Evolutionary conservation across 2,329 filamentous ascomycete species (phyloP).

Genomic region (Lasiodiplodia sp.): DNA sequence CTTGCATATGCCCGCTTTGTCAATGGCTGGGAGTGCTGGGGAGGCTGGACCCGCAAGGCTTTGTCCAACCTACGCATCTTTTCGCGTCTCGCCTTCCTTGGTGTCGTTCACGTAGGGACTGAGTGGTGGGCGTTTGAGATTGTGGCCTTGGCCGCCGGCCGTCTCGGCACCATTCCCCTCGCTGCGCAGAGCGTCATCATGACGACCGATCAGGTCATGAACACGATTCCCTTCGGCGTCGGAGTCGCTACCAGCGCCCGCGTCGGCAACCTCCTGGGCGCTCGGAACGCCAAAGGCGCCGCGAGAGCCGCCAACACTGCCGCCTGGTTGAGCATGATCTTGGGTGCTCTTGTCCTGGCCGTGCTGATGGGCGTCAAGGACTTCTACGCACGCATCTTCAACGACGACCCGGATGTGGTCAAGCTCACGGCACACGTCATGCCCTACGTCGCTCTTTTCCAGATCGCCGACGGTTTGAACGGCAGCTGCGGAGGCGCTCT

Average conservation of each 20-base stretch:
- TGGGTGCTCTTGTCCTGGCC: conserved; percentile 72
- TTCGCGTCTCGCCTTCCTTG: conserved; percentile 75
- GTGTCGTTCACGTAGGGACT: conserved; percentile 83
- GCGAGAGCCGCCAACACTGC: conserved; percentile 77
- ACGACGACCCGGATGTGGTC: conserved; percentile 76
- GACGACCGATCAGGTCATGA: conserved; percentile 86
- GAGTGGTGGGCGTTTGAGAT: conserved; percentile 98
- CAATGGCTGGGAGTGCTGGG: conserved; percentile 79
- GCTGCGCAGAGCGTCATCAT: conserved; percentile 89
- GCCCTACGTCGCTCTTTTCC: conserved; percentile 87
- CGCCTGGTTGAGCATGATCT: conserved; percentile 73
- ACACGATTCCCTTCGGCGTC: conserved; percentile 85
- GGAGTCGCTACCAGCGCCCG: conserved; percentile 81
- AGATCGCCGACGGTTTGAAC: conserved; percentile 88
- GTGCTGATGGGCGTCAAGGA: conserved; percentile 75
- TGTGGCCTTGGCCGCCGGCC: conserved; percentile 81
- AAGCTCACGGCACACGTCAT: conserved; percentile 77
- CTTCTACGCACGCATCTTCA: conserved; percentile 81
- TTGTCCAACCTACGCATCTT: conserved; percentile 75
- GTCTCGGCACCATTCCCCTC: conserved; percentile 77
- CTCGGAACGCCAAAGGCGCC: conserved; percentile 70
- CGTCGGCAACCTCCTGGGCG: conserved; percentile 81
- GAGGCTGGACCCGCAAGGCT: conserved; percentile 71
- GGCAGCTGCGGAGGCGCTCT: conserved; percentile 83
- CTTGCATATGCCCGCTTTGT: conserved; percentile 76